Percentiles rank a stretch among this genome's conserved stretches.
These are phyloP conservation scores for Rhizoctonia solani DNA, from an alignment of 1,284 basidiomycete species.

Conservation along the genomic window DNA sequence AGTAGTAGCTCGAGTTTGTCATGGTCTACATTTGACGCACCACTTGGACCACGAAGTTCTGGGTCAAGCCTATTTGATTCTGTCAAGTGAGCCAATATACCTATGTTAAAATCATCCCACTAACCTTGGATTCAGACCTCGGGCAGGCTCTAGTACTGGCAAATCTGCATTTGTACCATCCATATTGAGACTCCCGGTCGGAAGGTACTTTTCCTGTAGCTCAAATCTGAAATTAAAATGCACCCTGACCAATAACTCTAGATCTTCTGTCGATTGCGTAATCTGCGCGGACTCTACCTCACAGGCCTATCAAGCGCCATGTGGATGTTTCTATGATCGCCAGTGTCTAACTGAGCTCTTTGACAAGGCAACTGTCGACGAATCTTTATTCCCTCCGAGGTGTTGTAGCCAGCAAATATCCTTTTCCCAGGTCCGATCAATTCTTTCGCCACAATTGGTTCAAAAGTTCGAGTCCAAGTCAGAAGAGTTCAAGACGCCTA, in stretches of 20 bases:
- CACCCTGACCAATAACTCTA: background rate
- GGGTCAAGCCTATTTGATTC: background rate
- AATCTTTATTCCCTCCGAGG: constrained; percentile 53
- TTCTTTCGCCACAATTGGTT: constrained; percentile 43
- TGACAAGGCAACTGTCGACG: constrained; percentile 48
- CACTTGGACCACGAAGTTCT: background rate
- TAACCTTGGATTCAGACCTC: no score
- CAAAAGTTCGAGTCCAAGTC: constrained; percentile 45
- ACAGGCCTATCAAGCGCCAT: constrained; percentile 44
- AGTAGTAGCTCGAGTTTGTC: constrained; percentile 2
- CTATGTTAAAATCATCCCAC: no score
- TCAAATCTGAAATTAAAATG: background rate
- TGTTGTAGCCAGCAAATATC: constrained; percentile 51
- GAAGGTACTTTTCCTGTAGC: background rate
- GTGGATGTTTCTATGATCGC: constrained; percentile 51
- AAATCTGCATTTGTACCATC: no score
- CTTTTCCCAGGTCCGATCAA: constrained; percentile 42
- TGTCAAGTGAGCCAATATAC: background rate
- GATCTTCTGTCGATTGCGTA: background rate
- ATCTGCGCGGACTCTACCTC: constrained; percentile 3
- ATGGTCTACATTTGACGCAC: background rate
- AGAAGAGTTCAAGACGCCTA: constrained; percentile 47
- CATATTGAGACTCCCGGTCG: background rate
- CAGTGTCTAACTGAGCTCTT: constrained; percentile 50
- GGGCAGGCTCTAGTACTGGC: no score